Conservation (phyloP, 208 protist species). For the Trypanosoma lewisi region DNA sequence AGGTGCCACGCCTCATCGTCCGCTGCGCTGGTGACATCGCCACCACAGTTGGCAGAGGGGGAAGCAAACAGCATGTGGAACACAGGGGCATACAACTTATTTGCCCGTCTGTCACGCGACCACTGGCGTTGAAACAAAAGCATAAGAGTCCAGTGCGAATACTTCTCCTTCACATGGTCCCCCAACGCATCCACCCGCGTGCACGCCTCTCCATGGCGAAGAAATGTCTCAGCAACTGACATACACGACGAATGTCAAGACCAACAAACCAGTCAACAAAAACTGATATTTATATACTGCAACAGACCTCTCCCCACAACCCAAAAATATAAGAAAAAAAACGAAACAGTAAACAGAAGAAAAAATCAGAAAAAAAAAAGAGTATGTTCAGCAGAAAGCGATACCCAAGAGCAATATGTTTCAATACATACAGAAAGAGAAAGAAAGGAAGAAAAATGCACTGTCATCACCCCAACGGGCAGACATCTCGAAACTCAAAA, state of each 20-base stretch:
- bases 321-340: constrained; percentile 5
- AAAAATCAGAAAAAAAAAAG: constrained; percentile 11
- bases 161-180: constrained; percentile 23
- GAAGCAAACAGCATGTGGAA: constrained; percentile 46
- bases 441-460: too few relatives aligned
- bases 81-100: constrained; percentile 41
- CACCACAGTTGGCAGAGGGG: constrained; percentile 9
- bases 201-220: constrained; percentile 40
- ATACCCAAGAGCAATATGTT: too few relatives aligned
- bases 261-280: not conserved
- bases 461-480: too few relatives aligned
- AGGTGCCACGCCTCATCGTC: constrained; percentile 21
- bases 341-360: constrained; percentile 1
- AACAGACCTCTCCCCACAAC: not conserved
- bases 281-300: too few relatives aligned
- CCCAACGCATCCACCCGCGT: constrained; percentile 27
- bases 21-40: constrained; percentile 2
- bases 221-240: constrained; percentile 49
- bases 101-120: constrained; percentile 39
- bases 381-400: not conserved
- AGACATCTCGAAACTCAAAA: too few relatives aligned
- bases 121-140: constrained; percentile 53
- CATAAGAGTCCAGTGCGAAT: constrained; percentile 40
- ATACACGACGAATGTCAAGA: constrained; percentile 18
- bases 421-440: too few relatives aligned